A percentile compares a stretch with the other conserved stretches of the same genome.
Evolutionary conservation across 2,329 filamentous ascomycete species (phyloP).

Genomic region (Blumeria hordei): DNA sequence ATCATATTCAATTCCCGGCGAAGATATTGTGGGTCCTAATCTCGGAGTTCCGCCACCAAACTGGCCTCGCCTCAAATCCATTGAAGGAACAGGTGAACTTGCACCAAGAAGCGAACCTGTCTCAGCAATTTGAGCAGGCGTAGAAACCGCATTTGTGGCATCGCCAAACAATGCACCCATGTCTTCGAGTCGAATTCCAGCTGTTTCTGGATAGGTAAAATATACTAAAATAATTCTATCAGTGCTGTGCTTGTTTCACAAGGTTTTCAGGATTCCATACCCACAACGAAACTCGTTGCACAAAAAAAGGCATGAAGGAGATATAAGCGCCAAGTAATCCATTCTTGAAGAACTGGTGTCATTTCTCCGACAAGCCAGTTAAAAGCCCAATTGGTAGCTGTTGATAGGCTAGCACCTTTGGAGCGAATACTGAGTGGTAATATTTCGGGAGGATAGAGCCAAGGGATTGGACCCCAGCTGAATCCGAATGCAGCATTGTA

Average conservation of each 20-base stretch:
- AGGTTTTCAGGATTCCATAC: constrained; percentile 29
- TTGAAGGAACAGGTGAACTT: constrained; percentile 57
- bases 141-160: constrained; percentile 59
- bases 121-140: constrained; percentile 55
- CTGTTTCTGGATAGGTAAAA: constrained; percentile 93
- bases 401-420: constrained; percentile 89
- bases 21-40: constrained; percentile 37
- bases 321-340: constrained; percentile 84
- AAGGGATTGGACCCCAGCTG: constrained; percentile 93
- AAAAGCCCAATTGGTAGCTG: constrained; percentile 92
- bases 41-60: constrained; percentile 14
- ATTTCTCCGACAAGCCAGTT: constrained; percentile 94
- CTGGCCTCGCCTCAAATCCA: constrained; percentile 38
- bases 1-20: constrained; percentile 63
- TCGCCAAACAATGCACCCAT: constrained; percentile 94
- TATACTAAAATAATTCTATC: constrained; percentile 38
- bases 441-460: constrained; percentile 98
- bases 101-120: constrained; percentile 58
- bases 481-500: constrained; percentile 96
- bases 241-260: neutral
- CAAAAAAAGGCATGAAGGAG: constrained; percentile 94
- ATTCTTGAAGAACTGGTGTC: constrained; percentile 78
- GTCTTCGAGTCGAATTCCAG: constrained; percentile 81
- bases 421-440: constrained; percentile 87
- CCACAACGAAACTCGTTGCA: constrained; percentile 80